Base-by-base conservation (phyloP, 2,329 filamentous ascomycete species). In the Truncatella angustata region DNA sequence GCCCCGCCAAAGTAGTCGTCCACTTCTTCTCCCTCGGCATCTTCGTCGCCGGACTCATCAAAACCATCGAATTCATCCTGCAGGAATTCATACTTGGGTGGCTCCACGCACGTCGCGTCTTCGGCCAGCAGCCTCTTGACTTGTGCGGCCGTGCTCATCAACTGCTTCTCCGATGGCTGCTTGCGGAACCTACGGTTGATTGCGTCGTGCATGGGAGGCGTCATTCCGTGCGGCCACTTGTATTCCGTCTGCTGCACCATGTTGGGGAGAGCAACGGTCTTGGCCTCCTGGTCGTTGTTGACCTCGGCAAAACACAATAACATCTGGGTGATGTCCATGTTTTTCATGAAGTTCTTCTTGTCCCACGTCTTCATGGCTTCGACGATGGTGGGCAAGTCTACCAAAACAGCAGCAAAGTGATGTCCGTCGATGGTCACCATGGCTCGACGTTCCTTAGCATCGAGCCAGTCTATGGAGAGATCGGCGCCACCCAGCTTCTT, bases 361-460 rank as follows among this genome's bases (percentile, higher is more conserved):
- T 96, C 91, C 89, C 91, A 96, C 54, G 88, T 92, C 76, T 96
- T 96, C 87, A 94, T 91, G 6, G 86, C 87, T 66, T 96, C 91
- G 4, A 92, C 86, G 53, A 96, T 89, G 54, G 89, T 94, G 0
- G 91, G 91, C 28, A 96, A 72, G 61, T 95, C 91, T 7, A 96
- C 86, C 67, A 96, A 77, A 18, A 86, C 82, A 21, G 88, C 90
- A 0, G 89, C 91, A 66, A 90, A 96, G 45, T 81, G 77, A 48
- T 82, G 80, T 4, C 85, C 85, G 56, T 85, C 82, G 55, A 96
- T 80, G 3, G 77, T 84, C 30, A 96, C 70, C 56, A 90, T 75
- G 1, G 88, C 86, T n/a, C 91, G 82, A 48, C 90, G 81, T 37
- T 86, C 84, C 45, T 90, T 88, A 46, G 76, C 73, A 59, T 89